Base-by-base conservation (phyloP, 129 eudicot genomes). In the Helichrysum umbraculigerum region DNA sequence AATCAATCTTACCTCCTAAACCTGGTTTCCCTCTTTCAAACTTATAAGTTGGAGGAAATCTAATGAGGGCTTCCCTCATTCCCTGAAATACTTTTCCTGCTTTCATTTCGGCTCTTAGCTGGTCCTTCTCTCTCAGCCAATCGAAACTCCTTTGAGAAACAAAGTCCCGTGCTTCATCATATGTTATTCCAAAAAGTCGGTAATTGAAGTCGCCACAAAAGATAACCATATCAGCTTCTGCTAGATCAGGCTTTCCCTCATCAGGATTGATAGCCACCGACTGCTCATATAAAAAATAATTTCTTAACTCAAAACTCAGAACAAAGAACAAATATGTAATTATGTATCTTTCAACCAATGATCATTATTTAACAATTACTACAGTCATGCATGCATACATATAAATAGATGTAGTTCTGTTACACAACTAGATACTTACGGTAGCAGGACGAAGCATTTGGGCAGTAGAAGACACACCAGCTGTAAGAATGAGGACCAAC, bases 41-140 rank as follows among this genome's bases (percentile, higher is more conserved):
- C 84, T 94, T 94, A 83, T 94, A 94, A n/a, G 97, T 94, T 11
- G 99, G 99, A 77, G 99, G 99, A 74, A 94, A 94, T 72, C 85
- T 86, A 66, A 94, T 86, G 65, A 94, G 77, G 12, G 94, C 92
- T 74, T 94, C 99, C 60, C 93, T 86, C 97, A 94, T 89, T 87
- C 99, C 99, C 73, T 94, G 99, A 83, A 94, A 94, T 41, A 94
- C 99, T 86, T 85, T 91, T 32, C 97, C 99, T 22, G 99, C 96
- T 85, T 87, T 91, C 99, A 94, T 94, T 80, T 94, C 99, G 17
- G 92, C 97, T 74, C 96, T 83, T 30, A 94, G 82, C 77, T 94
- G 99, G 78, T 94, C 99, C 82, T 80, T 94, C 80, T 94, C 97
- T 51, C 99, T 87, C 41, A 94, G 90, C 97, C 99, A 94, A 56